These are phyloP conservation scores for Colletotrichum magnum DNA, from an alignment of 2,329 filamentous ascomycete genomes.

Conservation along the genomic window DNA sequence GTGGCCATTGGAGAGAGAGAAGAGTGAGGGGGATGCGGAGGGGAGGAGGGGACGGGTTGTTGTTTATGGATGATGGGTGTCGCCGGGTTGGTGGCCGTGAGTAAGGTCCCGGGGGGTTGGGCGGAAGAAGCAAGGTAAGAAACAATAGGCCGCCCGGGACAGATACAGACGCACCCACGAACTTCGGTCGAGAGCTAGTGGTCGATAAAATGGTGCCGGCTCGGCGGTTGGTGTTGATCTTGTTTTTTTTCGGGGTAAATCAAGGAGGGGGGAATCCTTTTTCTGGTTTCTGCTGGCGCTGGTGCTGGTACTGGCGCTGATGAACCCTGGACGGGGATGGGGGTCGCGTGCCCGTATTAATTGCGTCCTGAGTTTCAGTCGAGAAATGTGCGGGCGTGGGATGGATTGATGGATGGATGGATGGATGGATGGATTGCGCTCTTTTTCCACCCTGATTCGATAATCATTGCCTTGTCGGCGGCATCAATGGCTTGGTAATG, in stretches of 20 bases:
- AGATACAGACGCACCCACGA: too few species aligned
- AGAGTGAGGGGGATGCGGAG: slow-evolving; percentile 3
- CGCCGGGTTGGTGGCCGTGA: neutral
- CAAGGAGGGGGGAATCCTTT: neutral
- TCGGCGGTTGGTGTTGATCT: slow-evolving; percentile 6
- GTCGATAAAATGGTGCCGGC: slow-evolving; percentile 14
- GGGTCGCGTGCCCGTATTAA: slow-evolving; percentile 34
- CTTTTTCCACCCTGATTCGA: too few species aligned
- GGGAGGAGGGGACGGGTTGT: neutral
- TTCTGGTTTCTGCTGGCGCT: too few species aligned
- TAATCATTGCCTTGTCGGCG: too few species aligned
- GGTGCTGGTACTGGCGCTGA: too few species aligned
- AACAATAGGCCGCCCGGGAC: slow-evolving; percentile 2
- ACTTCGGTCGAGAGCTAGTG: neutral
- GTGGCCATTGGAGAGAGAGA: slow-evolving; percentile 30
- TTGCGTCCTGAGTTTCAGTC: slow-evolving; percentile 21
- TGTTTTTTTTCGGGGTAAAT: slow-evolving; percentile 3
- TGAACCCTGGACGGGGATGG: slow-evolving; percentile 9
- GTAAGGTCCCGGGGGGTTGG: neutral
- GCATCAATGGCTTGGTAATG: too few species aligned
- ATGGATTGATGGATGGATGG: too few species aligned
- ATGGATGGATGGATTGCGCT: too few species aligned
- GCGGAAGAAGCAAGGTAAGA: slow-evolving; percentile 19
- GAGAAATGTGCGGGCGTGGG: slow-evolving; percentile 12
- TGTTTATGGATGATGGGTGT: neutral